phyloP scores from a whole-genome alignment of 1,139 yeast species.

The Sugiyamaella grinbergsii region DNA sequence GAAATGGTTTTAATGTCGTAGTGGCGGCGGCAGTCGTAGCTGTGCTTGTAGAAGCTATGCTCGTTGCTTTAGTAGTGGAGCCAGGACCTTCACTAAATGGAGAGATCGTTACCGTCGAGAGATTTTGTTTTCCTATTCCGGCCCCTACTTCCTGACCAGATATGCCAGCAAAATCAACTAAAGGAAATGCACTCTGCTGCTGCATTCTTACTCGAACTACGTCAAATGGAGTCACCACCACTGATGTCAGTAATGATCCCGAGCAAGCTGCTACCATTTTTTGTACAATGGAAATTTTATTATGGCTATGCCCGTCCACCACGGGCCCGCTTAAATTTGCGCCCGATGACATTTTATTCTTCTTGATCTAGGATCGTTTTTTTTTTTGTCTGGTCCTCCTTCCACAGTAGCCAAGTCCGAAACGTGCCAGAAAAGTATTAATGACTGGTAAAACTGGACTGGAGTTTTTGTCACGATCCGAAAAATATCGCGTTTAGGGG shows the following conservation, averaged over 20 bases:
- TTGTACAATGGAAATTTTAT: constrained; percentile 53
- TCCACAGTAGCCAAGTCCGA: not conserved
- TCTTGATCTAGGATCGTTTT: not conserved
- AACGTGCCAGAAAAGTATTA: not conserved
- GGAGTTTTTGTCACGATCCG: constrained; percentile 2
- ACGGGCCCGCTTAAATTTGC: constrained; percentile 21
- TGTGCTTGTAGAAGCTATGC: no score
- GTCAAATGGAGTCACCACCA: constrained; percentile 86
- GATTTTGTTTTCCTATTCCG: not conserved
- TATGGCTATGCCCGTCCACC: constrained; percentile 20
- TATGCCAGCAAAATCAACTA: constrained; percentile 21
- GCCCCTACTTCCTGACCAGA: no score
- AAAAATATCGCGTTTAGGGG: constrained; percentile 12
- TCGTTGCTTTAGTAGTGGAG: not conserved
- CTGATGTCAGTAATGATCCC: constrained; percentile 85
- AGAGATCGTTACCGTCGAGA: constrained; percentile 2
- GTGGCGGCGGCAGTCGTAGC: constrained; percentile 23
- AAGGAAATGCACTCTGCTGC: constrained; percentile 61
- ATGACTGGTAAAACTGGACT: not conserved
- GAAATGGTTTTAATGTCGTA: constrained; percentile 28
- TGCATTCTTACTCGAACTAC: constrained; percentile 89
- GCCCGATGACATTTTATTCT: constrained; percentile 18
- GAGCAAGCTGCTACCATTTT: constrained; percentile 88
- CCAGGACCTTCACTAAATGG: not conserved
- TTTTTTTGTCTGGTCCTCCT: not conserved